A percentile compares a stretch with the other conserved stretches of the same genome.
Evolutionary conservation across 768 basidiomycete genomes (phyloP).

Genomic region (Suillus paluster): DNA sequence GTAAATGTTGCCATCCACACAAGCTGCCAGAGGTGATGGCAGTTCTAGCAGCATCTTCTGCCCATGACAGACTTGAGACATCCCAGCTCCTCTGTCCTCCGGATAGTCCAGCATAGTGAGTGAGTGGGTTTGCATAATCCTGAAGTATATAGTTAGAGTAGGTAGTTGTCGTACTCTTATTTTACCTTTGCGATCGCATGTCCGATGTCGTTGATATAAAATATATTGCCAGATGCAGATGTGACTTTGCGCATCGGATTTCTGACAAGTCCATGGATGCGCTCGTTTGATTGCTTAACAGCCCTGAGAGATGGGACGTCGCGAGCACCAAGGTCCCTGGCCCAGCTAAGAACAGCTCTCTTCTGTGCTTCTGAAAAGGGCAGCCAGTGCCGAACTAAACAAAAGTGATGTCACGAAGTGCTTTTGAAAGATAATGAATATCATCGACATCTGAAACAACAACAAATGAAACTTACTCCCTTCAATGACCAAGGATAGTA

Average conservation of each 20-base stretch:
- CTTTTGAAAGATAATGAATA: constrained; percentile 2
- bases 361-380: constrained; percentile 33
- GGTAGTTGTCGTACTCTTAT: neutral
- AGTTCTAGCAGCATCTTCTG: constrained; percentile 15
- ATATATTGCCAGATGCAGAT: constrained; percentile 26
- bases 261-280: constrained; percentile 15
- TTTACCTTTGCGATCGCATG: constrained; percentile 29
- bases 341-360: constrained; percentile 31
- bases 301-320: constrained; percentile 27
- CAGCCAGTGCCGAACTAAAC: constrained; percentile 30
- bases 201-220: constrained; percentile 20
- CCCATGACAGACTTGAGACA: constrained; percentile 17
- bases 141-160: neutral
- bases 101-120: constrained; percentile 17
- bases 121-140: constrained; percentile 6
- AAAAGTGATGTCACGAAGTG: constrained; percentile 26
- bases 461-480: neutral
- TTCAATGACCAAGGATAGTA: constrained; percentile 10
- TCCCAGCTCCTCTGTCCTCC: constrained; percentile 2
- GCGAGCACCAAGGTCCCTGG: constrained; percentile 25
- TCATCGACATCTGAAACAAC: neutral
- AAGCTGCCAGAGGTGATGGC: constrained; percentile 14
- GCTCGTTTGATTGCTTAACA: constrained; percentile 10
- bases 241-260: constrained; percentile 23
- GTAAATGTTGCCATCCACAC: constrained; percentile 9